Base-by-base conservation (phyloP, 2,329 filamentous ascomycete species). In the Ascosphaera apis region DNA sequence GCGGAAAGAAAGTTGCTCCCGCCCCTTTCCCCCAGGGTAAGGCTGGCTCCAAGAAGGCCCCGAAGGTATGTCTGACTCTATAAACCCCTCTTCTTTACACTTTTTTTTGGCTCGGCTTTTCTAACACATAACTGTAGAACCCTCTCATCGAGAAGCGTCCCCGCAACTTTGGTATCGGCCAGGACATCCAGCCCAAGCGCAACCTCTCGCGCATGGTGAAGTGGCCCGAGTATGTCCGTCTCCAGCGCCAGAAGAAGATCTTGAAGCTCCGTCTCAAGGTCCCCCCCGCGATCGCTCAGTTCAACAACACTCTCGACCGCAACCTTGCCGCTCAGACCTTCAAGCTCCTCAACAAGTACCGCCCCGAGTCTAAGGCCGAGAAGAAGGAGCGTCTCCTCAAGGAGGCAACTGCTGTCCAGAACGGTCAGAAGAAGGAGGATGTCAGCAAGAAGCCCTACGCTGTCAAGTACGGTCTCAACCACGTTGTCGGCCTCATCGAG, bases 391-490 rank as follows among this genome's bases (percentile, higher is more conserved):
- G 88, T 66, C 72, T 98, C 47, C 74, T 80, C 61, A 83, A 92
- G 73, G 88, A 98, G 74, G 88, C 91, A 47, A 92, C 84, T 53
- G 91, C 88, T 55, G 74, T 98, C 61, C 76, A 83, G 61, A 84
- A 95, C 65, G 88, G 91, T 63, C 93, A 95, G 80, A 98, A 95
- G 80, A 95, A 95, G 80, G 91, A 98, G 73, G 84, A 92, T 55
- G 86, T 91, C 60, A 81, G 73, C 78, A 95, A 95, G 82, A 98
- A 98, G 80, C 88, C 88, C 55, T 98, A 93, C 67, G 67, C 78
- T 48, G 84, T 88, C 72, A 98, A 98, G 77, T 98, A 93, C 66
- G 88, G 88, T 69, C 76, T 98, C 54, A 98, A 98, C 78, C 88
- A 98, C 72, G 88, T 98, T 47, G 83, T 92, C 48, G 83, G 81